These are phyloP conservation scores for Fusarium cyanostomum DNA, from an alignment of 2,329 filamentous ascomycete species.

Conservation along the genomic window DNA sequence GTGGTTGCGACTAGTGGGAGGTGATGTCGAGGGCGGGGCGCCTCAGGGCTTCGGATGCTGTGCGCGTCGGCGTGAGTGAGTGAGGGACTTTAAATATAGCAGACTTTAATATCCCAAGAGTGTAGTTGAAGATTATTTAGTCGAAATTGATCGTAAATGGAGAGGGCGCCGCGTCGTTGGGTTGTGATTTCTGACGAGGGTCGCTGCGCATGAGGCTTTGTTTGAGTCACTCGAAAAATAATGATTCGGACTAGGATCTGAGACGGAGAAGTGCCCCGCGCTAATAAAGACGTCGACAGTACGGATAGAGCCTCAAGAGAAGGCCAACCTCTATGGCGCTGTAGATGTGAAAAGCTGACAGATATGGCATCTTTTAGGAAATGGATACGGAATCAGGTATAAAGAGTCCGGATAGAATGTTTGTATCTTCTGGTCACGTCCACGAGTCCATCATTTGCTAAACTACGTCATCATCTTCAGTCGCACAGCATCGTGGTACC, in stretches of 20 bases:
- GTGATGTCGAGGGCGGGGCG: constrained; percentile 35
- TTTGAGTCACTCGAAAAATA: constrained; percentile 50
- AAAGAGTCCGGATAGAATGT: neutral
- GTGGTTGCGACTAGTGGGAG: constrained; percentile 10
- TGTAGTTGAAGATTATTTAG: neutral
- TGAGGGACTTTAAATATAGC: neutral
- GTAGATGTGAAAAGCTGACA: neutral
- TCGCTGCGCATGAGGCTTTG: constrained; percentile 39
- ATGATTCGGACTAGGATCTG: constrained; percentile 37
- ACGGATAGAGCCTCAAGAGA: constrained; percentile 26
- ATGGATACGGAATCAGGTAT: neutral
- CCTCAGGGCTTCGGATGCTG: constrained; percentile 12
- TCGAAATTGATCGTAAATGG: constrained; percentile 1
- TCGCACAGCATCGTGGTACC: neutral
- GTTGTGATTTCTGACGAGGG: constrained; percentile 16
- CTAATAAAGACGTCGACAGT: constrained; percentile 37
- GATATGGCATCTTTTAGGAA: neutral
- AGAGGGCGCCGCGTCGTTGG: neutral
- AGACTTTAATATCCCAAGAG: neutral
- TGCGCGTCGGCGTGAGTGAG: constrained; percentile 2
- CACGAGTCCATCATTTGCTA: neutral
- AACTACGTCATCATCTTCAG: neutral
- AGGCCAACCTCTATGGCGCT: neutral
- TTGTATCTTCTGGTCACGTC: neutral
- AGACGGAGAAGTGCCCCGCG: constrained; percentile 47